These are phyloP conservation scores for Xylaria sp. DNA, from an alignment of 2,329 filamentous ascomycete species.

Conservation along the genomic window DNA sequence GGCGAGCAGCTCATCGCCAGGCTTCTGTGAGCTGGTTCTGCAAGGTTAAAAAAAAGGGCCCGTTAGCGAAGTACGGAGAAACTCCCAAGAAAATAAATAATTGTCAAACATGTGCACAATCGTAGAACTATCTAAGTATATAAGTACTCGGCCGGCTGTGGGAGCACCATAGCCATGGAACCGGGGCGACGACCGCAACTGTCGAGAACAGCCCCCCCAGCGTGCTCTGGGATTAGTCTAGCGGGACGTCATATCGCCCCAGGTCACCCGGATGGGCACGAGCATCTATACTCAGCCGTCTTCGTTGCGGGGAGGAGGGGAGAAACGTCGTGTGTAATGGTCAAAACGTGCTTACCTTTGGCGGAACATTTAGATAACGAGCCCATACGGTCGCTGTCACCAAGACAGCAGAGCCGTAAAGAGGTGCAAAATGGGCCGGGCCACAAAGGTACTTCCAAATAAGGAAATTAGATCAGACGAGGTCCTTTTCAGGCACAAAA, in stretches of 20 bases:
- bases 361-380: slow-evolving; percentile 46
- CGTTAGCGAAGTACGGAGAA: slow-evolving; percentile 34
- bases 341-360: slow-evolving; percentile 45
- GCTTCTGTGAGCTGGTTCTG: slow-evolving; percentile 85
- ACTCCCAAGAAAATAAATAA: not conserved
- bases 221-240: not conserved
- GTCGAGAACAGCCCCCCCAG: not conserved
- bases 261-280: not conserved
- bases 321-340: not conserved
- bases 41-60: slow-evolving; percentile 27
- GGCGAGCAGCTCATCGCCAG: slow-evolving; percentile 83
- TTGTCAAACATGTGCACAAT: slow-evolving; percentile 9
- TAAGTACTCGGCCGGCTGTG: slow-evolving; percentile 3
- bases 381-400: slow-evolving; percentile 43
- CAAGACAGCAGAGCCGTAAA: slow-evolving; percentile 43
- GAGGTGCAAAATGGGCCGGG: slow-evolving; percentile 38
- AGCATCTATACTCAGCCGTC: not conserved
- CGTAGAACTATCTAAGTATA: slow-evolving; percentile 1
- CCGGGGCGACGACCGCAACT: slow-evolving; percentile 25
- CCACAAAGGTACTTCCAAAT: slow-evolving; percentile 1
- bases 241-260: not conserved
- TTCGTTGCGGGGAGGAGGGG: slow-evolving; percentile 8
- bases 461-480: slow-evolving; percentile 25
- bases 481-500: slow-evolving; percentile 20
- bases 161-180: slow-evolving; percentile 19